A percentile compares a stretch with the other conserved stretches of the same genome.
Evolutionary conservation across 257 asterid genomes (phyloP).

Genomic region (Penstemon davidsonii): DNA sequence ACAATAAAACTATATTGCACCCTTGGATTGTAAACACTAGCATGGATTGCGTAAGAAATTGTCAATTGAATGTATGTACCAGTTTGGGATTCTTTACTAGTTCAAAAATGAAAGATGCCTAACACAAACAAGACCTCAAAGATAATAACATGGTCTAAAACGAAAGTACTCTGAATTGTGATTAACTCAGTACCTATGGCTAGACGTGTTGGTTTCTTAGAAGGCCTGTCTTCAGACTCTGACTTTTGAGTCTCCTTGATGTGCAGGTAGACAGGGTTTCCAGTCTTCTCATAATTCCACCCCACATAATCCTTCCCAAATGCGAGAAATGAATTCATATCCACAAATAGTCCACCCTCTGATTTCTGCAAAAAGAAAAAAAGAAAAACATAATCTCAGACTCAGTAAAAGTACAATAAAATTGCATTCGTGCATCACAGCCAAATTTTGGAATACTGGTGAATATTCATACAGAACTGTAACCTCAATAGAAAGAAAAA

Average conservation of each 20-base stretch:
- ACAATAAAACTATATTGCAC: background rate
- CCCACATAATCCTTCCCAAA: conserved; percentile 87
- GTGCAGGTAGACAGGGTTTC: conserved; percentile 86
- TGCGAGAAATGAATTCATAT: conserved; percentile 86
- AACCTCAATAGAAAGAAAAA: background rate
- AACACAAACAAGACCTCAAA: background rate
- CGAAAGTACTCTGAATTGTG: conserved; percentile 15
- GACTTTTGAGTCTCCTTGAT: conserved; percentile 67
- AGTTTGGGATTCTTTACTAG: background rate
- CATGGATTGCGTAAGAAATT: background rate
- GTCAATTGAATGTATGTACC: background rate
- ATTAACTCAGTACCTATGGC: conserved; percentile 69
- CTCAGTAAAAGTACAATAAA: too few relatives aligned
- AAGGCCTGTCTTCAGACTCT: conserved; percentile 84
- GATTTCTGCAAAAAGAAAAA: conserved; percentile 59
- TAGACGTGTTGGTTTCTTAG: conserved; percentile 87
- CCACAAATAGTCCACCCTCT: conserved; percentile 86
- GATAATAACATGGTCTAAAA: background rate
- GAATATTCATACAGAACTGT: too few relatives aligned
- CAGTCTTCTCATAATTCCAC: conserved; percentile 92
- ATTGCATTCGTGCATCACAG: too few relatives aligned
- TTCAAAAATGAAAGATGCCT: background rate
- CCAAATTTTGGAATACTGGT: too few relatives aligned
- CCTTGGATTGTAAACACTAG: background rate
- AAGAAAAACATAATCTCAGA: background rate